Evolutionary conservation across 2,329 filamentous ascomycete species (phyloP).

Genomic region (Penicillium sp.): DNA sequence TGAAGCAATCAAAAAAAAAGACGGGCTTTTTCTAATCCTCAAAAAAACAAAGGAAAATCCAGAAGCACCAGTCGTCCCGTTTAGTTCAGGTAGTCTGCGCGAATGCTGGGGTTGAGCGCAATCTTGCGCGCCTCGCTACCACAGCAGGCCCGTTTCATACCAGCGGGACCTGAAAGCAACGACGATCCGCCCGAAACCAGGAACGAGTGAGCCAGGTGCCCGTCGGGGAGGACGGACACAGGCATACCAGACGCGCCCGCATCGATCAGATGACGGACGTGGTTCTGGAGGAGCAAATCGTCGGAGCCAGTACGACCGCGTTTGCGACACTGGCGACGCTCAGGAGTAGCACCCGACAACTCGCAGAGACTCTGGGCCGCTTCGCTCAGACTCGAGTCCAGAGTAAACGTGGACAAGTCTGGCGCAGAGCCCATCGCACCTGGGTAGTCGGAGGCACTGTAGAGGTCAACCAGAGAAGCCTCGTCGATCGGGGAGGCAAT

Average conservation of each 20-base stretch:
- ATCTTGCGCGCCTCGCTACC: conserved; percentile 47
- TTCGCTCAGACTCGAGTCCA: conserved; percentile 44
- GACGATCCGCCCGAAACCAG: conserved; percentile 35
- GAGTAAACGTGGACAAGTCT: conserved; percentile 45
- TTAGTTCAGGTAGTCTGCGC: conserved; percentile 38
- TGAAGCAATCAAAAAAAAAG: conserved; percentile 24
- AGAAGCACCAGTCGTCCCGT: conserved; percentile 19
- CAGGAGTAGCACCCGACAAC: conserved; percentile 43
- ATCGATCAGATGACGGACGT: conserved; percentile 47
- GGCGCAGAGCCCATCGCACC: conserved; percentile 34
- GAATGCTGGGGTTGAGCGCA: conserved; percentile 43
- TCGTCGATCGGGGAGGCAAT: conserved; percentile 50
- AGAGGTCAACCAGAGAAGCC: conserved; percentile 40
- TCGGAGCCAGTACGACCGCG: conserved; percentile 50
- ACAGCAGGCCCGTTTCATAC: conserved; percentile 51
- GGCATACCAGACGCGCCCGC: conserved; percentile 34
- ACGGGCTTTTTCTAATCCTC: conserved; percentile 39
- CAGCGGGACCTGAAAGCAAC: conserved; percentile 44
- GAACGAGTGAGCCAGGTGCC: conserved; percentile 41
- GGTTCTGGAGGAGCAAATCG: conserved; percentile 45
- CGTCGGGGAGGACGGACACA: conserved; percentile 39
- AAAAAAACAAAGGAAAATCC: conserved; percentile 31
- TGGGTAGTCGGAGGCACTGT: conserved; percentile 45
- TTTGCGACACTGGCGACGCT: conserved; percentile 43
- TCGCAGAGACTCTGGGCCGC: conserved; percentile 51